Evolutionary conservation across 2,329 filamentous ascomycete species (phyloP).

Genomic region (Ceratocystis cubensis): DNA sequence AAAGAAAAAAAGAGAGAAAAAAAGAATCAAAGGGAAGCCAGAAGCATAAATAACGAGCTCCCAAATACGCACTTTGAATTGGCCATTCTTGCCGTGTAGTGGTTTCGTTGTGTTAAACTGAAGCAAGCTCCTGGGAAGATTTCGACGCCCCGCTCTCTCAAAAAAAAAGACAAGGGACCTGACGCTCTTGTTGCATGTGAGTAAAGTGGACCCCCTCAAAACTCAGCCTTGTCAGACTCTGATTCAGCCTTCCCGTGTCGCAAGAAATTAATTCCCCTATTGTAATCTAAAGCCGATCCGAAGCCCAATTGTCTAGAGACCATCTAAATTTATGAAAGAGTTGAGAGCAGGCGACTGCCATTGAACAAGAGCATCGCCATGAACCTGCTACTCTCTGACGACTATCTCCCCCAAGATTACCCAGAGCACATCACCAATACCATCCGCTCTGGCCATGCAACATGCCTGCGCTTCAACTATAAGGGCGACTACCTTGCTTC

Average conservation of each 20-base stretch:
- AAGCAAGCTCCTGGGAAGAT: neutral
- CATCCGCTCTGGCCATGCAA: slow-evolving; percentile 59
- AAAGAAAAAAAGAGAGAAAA: neutral
- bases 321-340: neutral
- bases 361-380: slow-evolving; percentile 29
- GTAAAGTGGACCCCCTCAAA: neutral
- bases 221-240: slow-evolving; percentile 17
- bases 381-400: slow-evolving; percentile 50
- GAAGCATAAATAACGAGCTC: neutral
- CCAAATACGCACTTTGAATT: slow-evolving; percentile 39
- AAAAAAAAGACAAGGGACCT: neutral
- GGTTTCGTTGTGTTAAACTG: neutral
- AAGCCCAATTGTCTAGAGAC: neutral
- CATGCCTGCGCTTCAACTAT: slow-evolving; percentile 74
- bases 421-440: slow-evolving; percentile 81
- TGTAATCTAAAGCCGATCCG: neutral
- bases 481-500: slow-evolving; percentile 90
- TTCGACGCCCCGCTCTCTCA: slow-evolving; percentile 6
- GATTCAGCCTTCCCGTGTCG: slow-evolving; percentile 20
- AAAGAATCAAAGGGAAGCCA: neutral
- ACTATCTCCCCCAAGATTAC: slow-evolving; percentile 63
- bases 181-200: slow-evolving; percentile 1
- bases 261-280: neutral
- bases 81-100: slow-evolving; percentile 32
- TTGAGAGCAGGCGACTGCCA: neutral